These are phyloP conservation scores for Pythium pyrilobum DNA, from an alignment of 352 stramenopile species.

Conservation along the genomic window DNA sequence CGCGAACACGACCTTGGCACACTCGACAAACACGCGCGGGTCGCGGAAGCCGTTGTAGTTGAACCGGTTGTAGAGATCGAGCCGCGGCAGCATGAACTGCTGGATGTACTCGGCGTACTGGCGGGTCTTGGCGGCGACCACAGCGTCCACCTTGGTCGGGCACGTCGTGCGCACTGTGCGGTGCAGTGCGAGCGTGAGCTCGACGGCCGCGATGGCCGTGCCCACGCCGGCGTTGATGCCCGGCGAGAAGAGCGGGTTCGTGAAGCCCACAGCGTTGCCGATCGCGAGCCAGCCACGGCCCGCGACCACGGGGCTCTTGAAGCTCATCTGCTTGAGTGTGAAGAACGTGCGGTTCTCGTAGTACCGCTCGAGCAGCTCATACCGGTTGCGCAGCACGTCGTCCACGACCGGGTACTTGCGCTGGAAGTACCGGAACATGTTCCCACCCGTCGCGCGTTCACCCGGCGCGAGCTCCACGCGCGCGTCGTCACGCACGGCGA, in stretches of 20 bases:
- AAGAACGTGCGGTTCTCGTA: constrained; percentile 9
- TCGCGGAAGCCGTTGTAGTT: constrained; percentile 13
- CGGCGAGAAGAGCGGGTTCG: constrained; percentile 4
- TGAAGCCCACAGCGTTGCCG: constrained; percentile 8
- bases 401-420: constrained; percentile 4
- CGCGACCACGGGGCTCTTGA: not conserved
- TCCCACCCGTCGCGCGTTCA: not conserved
- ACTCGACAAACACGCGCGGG: not conserved
- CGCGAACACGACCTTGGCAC: not conserved
- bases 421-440: not conserved
- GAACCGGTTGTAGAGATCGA: constrained; percentile 1
- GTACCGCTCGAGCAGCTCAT: not conserved
- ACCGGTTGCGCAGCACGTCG: not conserved
- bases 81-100: not conserved
- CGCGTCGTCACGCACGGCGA: constrained; percentile 1
- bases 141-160: no score
- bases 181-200: not conserved
- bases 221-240: constrained; percentile 1
- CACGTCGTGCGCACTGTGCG: not conserved
- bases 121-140: no score
- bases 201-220: not conserved
- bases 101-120: constrained; percentile 6
- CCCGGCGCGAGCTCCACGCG: not conserved
- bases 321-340: constrained; percentile 5
- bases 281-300: constrained; percentile 3